A percentile compares a stretch with the other conserved stretches of the same genome.
Evolutionary conservation across 148 eudicot genomes (phyloP).

Genomic region (Tetragonia tetragonoides): DNA sequence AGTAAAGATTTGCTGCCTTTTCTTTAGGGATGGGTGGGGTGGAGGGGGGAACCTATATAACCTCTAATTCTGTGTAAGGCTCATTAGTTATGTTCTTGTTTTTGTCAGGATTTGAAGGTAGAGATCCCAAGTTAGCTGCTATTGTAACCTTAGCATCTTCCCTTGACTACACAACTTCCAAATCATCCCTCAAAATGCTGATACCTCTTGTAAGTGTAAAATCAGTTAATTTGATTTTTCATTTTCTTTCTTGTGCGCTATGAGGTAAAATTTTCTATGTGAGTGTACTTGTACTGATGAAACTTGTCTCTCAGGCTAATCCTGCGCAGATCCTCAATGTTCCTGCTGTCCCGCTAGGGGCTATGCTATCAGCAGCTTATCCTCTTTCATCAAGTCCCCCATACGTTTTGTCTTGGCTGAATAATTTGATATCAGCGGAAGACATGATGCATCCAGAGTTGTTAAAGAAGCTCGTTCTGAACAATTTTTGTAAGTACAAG

Average conservation of each 20-base stretch:
- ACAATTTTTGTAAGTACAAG: constrained; percentile 77
- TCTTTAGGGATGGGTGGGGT: not conserved
- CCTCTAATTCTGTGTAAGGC: not conserved
- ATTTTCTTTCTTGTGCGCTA: constrained; percentile 4
- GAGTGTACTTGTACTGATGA: constrained; percentile 1
- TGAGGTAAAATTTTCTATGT: constrained; percentile 12
- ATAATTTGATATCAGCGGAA: constrained; percentile 78
- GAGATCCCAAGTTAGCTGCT: constrained; percentile 74
- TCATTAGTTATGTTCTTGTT: not conserved
- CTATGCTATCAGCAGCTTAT: constrained; percentile 81
- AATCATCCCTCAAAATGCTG: constrained; percentile 84
- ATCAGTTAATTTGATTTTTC: not conserved
- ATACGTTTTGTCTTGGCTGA: constrained; percentile 86
- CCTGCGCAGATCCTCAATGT: constrained; percentile 93
- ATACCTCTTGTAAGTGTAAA: constrained; percentile 78
- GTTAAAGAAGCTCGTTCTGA: constrained; percentile 80
- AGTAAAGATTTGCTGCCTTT: not conserved
- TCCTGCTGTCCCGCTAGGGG: constrained; percentile 96
- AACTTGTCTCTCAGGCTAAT: constrained; percentile 65
- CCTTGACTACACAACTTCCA: constrained; percentile 86
- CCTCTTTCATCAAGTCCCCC: constrained; percentile 89
- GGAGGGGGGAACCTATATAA: too few relatives aligned
- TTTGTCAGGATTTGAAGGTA: constrained; percentile 65
- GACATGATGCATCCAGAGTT: constrained; percentile 97
- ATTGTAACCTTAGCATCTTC: constrained; percentile 90